Evolutionary conservation across 805 yeast species (phyloP).

Genomic region (Candida orba): DNA sequence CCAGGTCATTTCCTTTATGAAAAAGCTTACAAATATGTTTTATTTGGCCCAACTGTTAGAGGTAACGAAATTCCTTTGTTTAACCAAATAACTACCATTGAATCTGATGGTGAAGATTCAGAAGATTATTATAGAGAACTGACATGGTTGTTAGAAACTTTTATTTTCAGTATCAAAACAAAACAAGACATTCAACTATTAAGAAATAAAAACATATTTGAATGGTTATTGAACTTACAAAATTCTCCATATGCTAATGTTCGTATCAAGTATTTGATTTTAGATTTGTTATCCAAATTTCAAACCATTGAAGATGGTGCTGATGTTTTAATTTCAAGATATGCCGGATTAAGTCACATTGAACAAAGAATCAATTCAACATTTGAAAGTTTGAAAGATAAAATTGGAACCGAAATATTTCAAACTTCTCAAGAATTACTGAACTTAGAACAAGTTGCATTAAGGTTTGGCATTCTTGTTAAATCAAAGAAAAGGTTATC

Average conservation of each 20-base stretch:
- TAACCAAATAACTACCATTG: constrained; percentile 24
- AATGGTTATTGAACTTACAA: constrained; percentile 52
- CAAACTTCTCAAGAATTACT: constrained; percentile 27
- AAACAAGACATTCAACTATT: constrained; percentile 47
- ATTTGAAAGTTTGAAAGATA: neutral
- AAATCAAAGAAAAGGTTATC: constrained; percentile 45
- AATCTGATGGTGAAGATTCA: constrained; percentile 29
- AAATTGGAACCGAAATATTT: constrained; percentile 8
- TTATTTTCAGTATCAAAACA: constrained; percentile 41
- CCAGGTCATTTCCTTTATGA: constrained; percentile 77
- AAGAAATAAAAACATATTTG: constrained; percentile 50
- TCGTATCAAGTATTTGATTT: constrained; percentile 33
- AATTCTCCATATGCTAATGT: constrained; percentile 42
- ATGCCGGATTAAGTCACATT: constrained; percentile 35
- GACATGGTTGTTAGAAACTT: constrained; percentile 53
- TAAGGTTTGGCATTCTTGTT: constrained; percentile 36
- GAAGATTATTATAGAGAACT: constrained; percentile 51
- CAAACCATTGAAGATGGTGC: constrained; percentile 52
- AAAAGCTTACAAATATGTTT: constrained; percentile 56
- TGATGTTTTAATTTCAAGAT: constrained; percentile 51
- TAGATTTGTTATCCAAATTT: constrained; percentile 37
- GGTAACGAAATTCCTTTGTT: constrained; percentile 38
- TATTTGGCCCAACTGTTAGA: constrained; percentile 36
- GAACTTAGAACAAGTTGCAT: constrained; percentile 38
- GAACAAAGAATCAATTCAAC: constrained; percentile 25